Conservation (phyloP, 164 flowering plant genomes). For the Vitis amurensis region DNA sequence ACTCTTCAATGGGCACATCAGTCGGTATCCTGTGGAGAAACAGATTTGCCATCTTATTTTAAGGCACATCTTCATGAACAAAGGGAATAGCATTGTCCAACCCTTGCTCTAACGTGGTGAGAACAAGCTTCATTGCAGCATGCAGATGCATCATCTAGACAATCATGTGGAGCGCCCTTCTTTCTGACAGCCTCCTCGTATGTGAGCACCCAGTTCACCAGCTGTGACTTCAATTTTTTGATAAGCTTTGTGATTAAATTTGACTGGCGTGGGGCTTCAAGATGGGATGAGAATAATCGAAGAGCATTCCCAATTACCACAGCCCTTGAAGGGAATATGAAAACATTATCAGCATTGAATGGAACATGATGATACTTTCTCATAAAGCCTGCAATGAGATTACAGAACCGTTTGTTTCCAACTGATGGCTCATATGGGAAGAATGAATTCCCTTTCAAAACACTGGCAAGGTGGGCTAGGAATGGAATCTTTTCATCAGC, state of each 20-base stretch:
- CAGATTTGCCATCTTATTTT: conserved; percentile 43
- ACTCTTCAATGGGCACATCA: conserved; percentile 35
- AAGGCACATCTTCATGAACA: conserved; percentile 41
- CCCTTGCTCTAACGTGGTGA: conserved; percentile 61
- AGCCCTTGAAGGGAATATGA: conserved; percentile 90
- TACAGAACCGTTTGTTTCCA: conserved; percentile 78
- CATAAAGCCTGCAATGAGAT: conserved; percentile 82
- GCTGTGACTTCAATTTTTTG: conserved; percentile 84
- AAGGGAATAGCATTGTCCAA: conserved; percentile 36
- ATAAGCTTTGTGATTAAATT: conserved; percentile 92
- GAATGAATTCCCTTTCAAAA: conserved; percentile 60
- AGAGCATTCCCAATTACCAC: conserved; percentile 87
- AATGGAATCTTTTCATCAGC: conserved; percentile 99
- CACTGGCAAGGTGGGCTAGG: conserved; percentile 85
- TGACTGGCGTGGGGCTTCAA: conserved; percentile 95
- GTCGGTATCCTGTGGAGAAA: conserved; percentile 61
- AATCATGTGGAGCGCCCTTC: conserved; percentile 69
- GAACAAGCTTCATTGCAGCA: conserved; percentile 83
- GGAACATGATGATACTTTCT: conserved; percentile 88
- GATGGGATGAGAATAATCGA: conserved; percentile 85
- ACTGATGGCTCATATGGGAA: conserved; percentile 90
- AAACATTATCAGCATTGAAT: conserved; percentile 70
- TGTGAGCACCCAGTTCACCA: conserved; percentile 31
- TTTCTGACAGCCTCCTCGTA: background rate
- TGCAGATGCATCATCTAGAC: conserved; percentile 81